phyloP scores from a whole-genome alignment of 805 yeast genomes.

The Myxozyma lipomycoides region DNA sequence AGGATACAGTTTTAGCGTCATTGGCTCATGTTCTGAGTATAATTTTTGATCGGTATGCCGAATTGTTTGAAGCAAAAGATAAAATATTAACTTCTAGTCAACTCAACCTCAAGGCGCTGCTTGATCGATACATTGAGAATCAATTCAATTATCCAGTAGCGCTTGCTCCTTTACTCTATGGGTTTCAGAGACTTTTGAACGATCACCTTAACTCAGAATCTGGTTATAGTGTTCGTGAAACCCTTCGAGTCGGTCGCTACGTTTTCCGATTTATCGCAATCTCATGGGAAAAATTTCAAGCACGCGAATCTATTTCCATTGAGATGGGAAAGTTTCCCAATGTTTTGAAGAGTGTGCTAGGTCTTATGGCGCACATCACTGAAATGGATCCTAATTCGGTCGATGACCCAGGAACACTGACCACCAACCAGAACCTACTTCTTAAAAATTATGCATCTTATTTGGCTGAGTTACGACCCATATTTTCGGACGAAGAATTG shows the following conservation, averaged over 20 bases:
- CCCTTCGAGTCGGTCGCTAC: conserved; percentile 15
- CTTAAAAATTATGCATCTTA: conserved; percentile 16
- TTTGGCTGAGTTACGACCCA: conserved; percentile 10
- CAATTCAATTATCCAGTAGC: conserved; percentile 31
- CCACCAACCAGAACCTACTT: conserved; percentile 11
- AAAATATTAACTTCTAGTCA: not conserved
- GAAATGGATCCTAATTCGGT: not conserved
- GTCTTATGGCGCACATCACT: conserved; percentile 8
- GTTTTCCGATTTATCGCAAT: conserved; percentile 18
- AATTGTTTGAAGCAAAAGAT: no score
- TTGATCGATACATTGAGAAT: conserved; percentile 30
- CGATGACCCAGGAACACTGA: conserved; percentile 3
- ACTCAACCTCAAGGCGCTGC: conserved; percentile 6
- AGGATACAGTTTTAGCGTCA: conserved; percentile 29
- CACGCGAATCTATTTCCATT: conserved; percentile 13
- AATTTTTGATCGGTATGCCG: conserved; percentile 21
- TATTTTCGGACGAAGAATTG: conserved; percentile 39
- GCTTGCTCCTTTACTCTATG: conserved; percentile 16
- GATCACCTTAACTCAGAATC: conserved; percentile 6
- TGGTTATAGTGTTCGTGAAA: conserved; percentile 15
- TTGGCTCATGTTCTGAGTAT: conserved; percentile 31
- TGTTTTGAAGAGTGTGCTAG: conserved; percentile 4
- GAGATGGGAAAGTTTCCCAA: conserved; percentile 10
- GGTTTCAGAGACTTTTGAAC: conserved; percentile 16
- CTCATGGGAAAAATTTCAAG: conserved; percentile 20